These are phyloP conservation scores for Beauveria medogensis DNA, from an alignment of 2,329 filamentous ascomycete genomes.

Conservation along the genomic window DNA sequence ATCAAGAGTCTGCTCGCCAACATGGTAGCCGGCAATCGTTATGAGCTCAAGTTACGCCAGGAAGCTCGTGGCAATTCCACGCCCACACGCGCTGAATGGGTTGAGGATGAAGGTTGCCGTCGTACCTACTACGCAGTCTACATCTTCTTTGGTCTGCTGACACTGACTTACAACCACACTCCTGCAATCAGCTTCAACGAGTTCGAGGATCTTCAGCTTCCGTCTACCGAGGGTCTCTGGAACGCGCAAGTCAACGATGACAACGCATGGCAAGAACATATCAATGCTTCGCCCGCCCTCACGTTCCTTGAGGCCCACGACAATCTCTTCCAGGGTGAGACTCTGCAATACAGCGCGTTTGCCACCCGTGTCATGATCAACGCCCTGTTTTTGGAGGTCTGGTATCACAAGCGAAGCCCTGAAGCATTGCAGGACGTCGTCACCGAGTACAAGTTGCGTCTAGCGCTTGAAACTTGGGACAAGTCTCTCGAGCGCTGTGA, in stretches of 20 bases:
- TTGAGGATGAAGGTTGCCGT: slow-evolving; percentile 92
- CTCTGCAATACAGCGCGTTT: slow-evolving; percentile 88
- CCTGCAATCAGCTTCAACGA: slow-evolving; percentile 98
- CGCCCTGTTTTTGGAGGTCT: slow-evolving; percentile 93
- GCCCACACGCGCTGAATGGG: slow-evolving; percentile 82
- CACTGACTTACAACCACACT: slow-evolving; percentile 94
- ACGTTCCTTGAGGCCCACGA: slow-evolving; percentile 94
- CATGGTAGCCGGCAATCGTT: slow-evolving; percentile 96
- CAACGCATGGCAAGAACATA: slow-evolving; percentile 71
- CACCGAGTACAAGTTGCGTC: slow-evolving; percentile 92
- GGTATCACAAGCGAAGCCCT: slow-evolving; percentile 98
- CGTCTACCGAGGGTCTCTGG: slow-evolving; percentile 91
- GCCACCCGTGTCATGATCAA: slow-evolving; percentile 98
- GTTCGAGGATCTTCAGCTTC: slow-evolving; percentile 86
- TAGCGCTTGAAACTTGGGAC: slow-evolving; percentile 98
- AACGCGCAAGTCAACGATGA: slow-evolving; percentile 76
- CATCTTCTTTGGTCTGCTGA: slow-evolving; percentile 95
- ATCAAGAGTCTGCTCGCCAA: slow-evolving; percentile 97
- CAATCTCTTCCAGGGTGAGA: slow-evolving; percentile 89
- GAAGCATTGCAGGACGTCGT: slow-evolving; percentile 95
- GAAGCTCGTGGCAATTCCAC: slow-evolving; percentile 72
- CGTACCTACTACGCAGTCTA: slow-evolving; percentile 98
- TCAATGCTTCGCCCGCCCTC: slow-evolving; percentile 62
- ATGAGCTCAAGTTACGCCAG: slow-evolving; percentile 87
- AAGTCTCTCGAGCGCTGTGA: slow-evolving; percentile 91